Base-by-base conservation (phyloP, 2,329 filamentous ascomycete species). In the Phoma sp. region DNA sequence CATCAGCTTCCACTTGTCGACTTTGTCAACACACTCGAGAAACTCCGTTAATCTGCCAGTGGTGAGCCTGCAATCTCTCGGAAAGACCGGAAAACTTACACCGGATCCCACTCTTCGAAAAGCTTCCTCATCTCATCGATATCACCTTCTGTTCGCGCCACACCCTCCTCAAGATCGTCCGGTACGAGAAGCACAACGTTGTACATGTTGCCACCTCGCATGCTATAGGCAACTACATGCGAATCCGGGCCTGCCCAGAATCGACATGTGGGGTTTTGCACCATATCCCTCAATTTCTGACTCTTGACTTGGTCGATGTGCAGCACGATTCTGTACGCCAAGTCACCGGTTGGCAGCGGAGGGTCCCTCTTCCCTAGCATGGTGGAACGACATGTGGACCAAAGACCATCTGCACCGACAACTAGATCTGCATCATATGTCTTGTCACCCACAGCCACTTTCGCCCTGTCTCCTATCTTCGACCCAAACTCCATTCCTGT, bases 1-100 rank as follows among this genome's bases (percentile, higher is more conserved):
- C 83, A 89, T 86, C 28, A 91, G 69, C 66, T 85, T 87, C 88
- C 88, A 91, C 69, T 90, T 90, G 32, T 86, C 82, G 0, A 89
- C 85, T 1, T 73, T 78, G 30, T 83, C 79, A 0, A 89, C 85
- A 36, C 80, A 78, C 3, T 47, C 43, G 12, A 67, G 53, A 21
- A 67, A 55, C 39, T 64, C 56, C 42, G 60, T 61, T 33, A 67
- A 45, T 23, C 65, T 67, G 21, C 29, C 11, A 49, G 1, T 39
- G 36, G 32, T 59, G 23, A 60, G 50, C 28, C 28, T 17, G 45
- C 18, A 26, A 12, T 50, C 15, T 33, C 11, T 26, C 18, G 48
- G 26, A 80, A 59, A 34, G 11, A 5, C 58, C 33, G 81, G 57
- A 39, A 81, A 77, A 46, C 65, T 37, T 57, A 75, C 39, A 87